Percentiles rank a stretch among this genome's conserved stretches.
Evolutionary conservation across 805 yeast genomes (phyloP).

Genomic region (Helenozyma rhizophorensis): DNA sequence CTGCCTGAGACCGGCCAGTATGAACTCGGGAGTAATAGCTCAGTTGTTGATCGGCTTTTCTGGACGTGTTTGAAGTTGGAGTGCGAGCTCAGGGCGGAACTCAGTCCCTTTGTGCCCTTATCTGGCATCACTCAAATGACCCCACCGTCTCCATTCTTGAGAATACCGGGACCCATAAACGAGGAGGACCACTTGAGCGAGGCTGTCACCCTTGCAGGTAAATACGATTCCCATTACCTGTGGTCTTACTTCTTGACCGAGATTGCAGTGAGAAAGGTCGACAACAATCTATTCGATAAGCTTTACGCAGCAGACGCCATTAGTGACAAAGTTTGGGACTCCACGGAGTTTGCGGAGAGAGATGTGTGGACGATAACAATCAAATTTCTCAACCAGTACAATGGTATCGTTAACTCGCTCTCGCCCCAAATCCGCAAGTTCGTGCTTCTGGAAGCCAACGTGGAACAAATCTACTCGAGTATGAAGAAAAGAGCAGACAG

Average conservation of each 20-base stretch:
- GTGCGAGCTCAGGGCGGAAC: constrained; percentile 31
- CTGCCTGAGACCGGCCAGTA: constrained; percentile 2
- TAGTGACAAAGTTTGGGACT: constrained; percentile 20
- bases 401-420: constrained; percentile 34
- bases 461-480: constrained; percentile 24
- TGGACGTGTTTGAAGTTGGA: constrained; percentile 37
- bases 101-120: constrained; percentile 28
- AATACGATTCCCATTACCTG: constrained; percentile 22
- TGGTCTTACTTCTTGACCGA: constrained; percentile 40
- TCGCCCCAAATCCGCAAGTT: constrained; percentile 30
- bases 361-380: constrained; percentile 25
- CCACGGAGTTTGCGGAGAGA: constrained; percentile 17
- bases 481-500: constrained; percentile 21
- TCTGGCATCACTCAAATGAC: constrained; percentile 28
- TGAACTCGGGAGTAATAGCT: constrained; percentile 8
- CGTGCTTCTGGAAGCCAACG: constrained; percentile 28
- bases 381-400: constrained; percentile 32
- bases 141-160: constrained; percentile 32
- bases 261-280: constrained; percentile 36
- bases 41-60: constrained; percentile 26
- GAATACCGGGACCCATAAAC: constrained; percentile 22
- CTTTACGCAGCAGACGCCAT: constrained; percentile 17
- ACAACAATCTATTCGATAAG: constrained; percentile 33
- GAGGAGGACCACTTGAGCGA: constrained; percentile 19
- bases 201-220: constrained; percentile 20